Percentiles rank a stretch among this genome's conserved stretches.
phyloP scores from a whole-genome alignment of 78 protist species.

The Dictyostelium brefeldianum region DNA sequence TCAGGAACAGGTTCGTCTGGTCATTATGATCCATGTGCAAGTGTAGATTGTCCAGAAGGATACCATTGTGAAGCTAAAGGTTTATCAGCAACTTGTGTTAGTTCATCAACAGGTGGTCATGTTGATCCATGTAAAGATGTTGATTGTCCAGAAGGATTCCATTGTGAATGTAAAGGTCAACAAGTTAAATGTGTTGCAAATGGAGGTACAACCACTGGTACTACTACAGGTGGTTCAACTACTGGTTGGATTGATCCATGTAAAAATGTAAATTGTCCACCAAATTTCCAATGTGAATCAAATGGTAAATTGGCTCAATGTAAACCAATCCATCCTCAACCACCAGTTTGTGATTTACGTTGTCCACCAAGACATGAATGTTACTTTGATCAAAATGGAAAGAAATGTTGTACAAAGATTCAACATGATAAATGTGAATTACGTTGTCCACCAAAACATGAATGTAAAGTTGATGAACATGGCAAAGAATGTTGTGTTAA shows the following conservation, averaged over 20 bases:
- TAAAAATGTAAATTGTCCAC: constrained; percentile 4
- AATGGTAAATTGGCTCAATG: background rate
- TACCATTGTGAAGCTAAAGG: background rate
- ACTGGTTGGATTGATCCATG: background rate
- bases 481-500: constrained; percentile 4
- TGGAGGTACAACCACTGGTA: background rate
- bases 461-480: background rate
- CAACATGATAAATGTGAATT: background rate
- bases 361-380: constrained; percentile 15
- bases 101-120: background rate
- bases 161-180: constrained; percentile 6
- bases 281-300: background rate
- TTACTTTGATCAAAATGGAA: background rate
- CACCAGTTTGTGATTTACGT: background rate
- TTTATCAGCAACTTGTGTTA: background rate
- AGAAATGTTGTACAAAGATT: background rate
- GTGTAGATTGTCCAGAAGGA: background rate
- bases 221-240: background rate
- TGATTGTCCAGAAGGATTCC: constrained; percentile 20
- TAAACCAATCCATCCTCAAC: background rate
- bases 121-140: background rate
- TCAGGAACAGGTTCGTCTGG: background rate
- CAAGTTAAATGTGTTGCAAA: constrained; percentile 11
- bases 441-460: background rate
- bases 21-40: background rate